Evolutionary conservation across 352 stramenopile species (phyloP).

Genomic region (Pythium phragmitis): DNA sequence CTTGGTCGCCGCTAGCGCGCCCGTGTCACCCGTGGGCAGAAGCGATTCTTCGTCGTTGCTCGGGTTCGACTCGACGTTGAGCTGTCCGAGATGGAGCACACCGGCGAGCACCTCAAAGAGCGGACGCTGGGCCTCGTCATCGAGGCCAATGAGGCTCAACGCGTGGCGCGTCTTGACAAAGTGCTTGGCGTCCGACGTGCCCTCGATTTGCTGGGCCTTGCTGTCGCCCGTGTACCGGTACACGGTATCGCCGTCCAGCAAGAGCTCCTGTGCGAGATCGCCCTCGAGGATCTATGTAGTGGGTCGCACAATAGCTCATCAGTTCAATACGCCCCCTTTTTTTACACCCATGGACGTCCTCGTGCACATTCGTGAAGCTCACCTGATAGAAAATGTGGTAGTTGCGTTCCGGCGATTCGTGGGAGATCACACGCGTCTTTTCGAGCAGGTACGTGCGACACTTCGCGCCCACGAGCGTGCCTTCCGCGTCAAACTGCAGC

Average conservation of each 20-base stretch:
- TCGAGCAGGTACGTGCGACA: constrained; percentile 97
- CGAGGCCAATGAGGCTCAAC: constrained; percentile 82
- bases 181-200: constrained; percentile 68
- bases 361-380: no score
- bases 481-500: constrained; percentile 53
- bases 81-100: constrained; percentile 95
- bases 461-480: constrained; percentile 85
- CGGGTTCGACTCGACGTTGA: constrained; percentile 75
- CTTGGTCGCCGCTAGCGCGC: constrained; percentile 52
- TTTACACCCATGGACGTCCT: constrained; percentile 5
- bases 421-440: constrained; percentile 95
- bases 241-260: constrained; percentile 46
- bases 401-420: constrained; percentile 92
- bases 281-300: constrained; percentile 67
- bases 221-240: constrained; percentile 74
- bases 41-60: constrained; percentile 79
- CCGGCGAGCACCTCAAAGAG: constrained; percentile 93
- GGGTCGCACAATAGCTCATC: background rate
- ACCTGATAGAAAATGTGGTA: constrained; percentile 98
- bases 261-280: constrained; percentile 42
- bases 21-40: constrained; percentile 46
- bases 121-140: constrained; percentile 77
- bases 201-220: constrained; percentile 67
- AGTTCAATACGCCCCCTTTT: background rate
- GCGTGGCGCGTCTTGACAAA: constrained; percentile 81